These are phyloP conservation scores for Fusarium napiforme DNA, from an alignment of 2,329 filamentous ascomycete species.

Conservation along the genomic window DNA sequence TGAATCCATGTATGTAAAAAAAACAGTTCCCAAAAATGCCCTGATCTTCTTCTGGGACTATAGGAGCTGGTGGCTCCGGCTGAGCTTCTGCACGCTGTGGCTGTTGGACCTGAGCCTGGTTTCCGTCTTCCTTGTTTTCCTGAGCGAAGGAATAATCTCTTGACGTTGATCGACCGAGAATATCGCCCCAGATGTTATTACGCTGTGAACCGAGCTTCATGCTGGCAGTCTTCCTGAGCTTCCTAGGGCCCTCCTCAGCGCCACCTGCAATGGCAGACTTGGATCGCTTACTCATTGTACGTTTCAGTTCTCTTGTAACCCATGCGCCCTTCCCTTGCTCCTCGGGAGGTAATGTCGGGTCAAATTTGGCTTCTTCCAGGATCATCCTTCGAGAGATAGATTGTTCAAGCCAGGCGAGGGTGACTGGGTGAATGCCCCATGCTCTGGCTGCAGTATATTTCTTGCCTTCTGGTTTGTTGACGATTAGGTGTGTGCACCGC, in stretches of 20 bases:
- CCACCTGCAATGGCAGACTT: slow-evolving; percentile 60
- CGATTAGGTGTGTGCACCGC: slow-evolving; percentile 87
- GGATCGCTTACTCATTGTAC: slow-evolving; percentile 67
- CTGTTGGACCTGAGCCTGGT: slow-evolving; percentile 16
- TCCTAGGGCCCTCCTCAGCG: slow-evolving; percentile 73
- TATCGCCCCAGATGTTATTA: slow-evolving; percentile 90
- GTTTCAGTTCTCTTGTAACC: slow-evolving; percentile 62
- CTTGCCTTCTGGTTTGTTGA: slow-evolving; percentile 79
- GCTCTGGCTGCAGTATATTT: slow-evolving; percentile 89
- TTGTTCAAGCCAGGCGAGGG: slow-evolving; percentile 85
- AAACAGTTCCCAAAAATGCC: slow-evolving; percentile 66
- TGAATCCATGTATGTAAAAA: slow-evolving; percentile 72
- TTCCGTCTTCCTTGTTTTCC: slow-evolving; percentile 28
- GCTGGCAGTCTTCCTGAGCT: slow-evolving; percentile 88
- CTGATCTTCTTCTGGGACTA: slow-evolving; percentile 33
- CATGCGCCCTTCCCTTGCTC: slow-evolving; percentile 83
- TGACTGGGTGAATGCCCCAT: slow-evolving; percentile 85
- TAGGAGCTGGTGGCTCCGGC: slow-evolving; percentile 18
- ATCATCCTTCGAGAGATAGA: slow-evolving; percentile 89
- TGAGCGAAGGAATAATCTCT: slow-evolving; percentile 50
- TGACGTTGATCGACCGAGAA: slow-evolving; percentile 66
- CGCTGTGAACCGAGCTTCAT: slow-evolving; percentile 83
- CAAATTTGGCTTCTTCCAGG: slow-evolving; percentile 85
- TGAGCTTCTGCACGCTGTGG: slow-evolving; percentile 1
- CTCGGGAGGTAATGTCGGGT: slow-evolving; percentile 75